These are phyloP conservation scores for Pseudocercospora fijiensis DNA, from an alignment of 2,329 filamentous ascomycete species.

Conservation along the genomic window DNA sequence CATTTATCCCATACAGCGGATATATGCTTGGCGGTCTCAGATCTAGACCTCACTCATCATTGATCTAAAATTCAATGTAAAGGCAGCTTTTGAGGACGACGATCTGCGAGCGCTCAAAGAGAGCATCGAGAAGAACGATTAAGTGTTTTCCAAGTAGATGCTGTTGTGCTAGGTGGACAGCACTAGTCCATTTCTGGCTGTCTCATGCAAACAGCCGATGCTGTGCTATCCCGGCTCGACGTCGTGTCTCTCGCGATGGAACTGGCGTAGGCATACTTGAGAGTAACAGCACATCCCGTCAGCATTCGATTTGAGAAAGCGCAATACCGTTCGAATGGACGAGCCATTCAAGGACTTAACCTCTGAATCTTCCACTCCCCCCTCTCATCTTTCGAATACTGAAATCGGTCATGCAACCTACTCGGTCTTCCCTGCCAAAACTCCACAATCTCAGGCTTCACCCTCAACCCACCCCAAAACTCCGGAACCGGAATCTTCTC, in stretches of 20 bases:
- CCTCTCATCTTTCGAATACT: constrained; percentile 64
- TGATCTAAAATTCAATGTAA: not conserved
- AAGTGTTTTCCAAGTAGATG: not conserved
- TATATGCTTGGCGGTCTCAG: constrained; percentile 2
- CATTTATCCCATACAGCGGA: not conserved
- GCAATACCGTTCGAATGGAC: not conserved
- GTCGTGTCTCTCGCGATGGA: not conserved
- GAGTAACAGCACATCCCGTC: not conserved
- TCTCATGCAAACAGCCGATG: not conserved
- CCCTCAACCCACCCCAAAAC: constrained; percentile 89
- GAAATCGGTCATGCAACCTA: constrained; percentile 89
- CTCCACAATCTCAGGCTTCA: constrained; percentile 83
- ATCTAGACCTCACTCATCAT: not conserved
- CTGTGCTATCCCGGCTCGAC: not conserved
- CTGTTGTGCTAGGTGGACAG: not conserved
- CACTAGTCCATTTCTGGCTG: not conserved
- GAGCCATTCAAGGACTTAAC: constrained; percentile 61
- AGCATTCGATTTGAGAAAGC: not conserved
- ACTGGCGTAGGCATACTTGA: not conserved
- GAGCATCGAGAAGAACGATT: not conserved
- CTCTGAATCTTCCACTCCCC: constrained; percentile 58
- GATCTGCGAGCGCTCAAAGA: not conserved
- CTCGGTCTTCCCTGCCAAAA: constrained; percentile 95
- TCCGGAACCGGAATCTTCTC: constrained; percentile 85
- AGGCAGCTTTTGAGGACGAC: not conserved